A percentile compares a stretch with the other conserved stretches of the same genome.
Evolutionary conservation across 139 green algal genomes (phyloP).

Genomic region (Haematococcus lacustris): DNA sequence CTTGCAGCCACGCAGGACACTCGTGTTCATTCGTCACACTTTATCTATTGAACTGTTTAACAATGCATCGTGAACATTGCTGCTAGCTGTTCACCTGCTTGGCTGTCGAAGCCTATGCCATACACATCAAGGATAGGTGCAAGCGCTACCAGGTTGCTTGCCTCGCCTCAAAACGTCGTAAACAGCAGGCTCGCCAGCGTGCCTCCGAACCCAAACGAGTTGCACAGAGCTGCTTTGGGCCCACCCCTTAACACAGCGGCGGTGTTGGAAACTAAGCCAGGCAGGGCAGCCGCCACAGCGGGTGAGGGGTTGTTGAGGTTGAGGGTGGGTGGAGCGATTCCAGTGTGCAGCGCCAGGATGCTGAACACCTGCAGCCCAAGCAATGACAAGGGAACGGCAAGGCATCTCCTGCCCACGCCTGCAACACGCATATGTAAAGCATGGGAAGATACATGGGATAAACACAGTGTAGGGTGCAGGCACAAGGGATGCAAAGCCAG

Average conservation of each 20-base stretch:
- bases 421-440: not conserved
- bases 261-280: conserved; percentile 26
- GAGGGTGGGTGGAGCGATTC: conserved; percentile 60
- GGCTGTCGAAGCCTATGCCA: no score
- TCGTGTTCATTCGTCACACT: no score
- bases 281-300: conserved; percentile 1
- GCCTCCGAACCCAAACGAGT: conserved; percentile 95
- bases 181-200: conserved; percentile 83
- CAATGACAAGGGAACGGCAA: not conserved
- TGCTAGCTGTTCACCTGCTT: no score
- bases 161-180: conserved; percentile 19
- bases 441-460: not conserved
- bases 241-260: conserved; percentile 7
- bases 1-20: no score
- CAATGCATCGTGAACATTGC: no score
- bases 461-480: not conserved
- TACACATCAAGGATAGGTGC: no score
- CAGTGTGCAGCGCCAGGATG: conserved; percentile 58
- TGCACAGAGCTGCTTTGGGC: conserved; percentile 62
- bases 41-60: no score
- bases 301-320: conserved; percentile 71
- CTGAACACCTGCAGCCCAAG: conserved; percentile 47
- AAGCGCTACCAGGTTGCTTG: no score
- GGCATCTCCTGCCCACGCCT: not conserved
- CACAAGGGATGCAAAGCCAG: not conserved